Conservation (phyloP, 768 basidiomycete species). For the Hemileccinum rubropunctum region DNA sequence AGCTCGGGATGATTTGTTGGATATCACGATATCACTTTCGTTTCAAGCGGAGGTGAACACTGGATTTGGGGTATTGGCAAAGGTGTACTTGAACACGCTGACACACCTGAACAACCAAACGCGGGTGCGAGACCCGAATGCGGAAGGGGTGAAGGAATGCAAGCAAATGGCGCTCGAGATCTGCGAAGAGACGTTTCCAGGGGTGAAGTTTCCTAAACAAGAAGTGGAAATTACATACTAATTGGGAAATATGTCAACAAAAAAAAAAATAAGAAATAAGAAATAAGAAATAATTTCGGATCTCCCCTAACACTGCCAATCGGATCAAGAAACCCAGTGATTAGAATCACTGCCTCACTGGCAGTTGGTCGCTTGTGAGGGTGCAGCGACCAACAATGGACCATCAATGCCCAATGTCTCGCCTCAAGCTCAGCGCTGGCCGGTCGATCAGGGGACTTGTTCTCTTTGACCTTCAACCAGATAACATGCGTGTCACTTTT, state of each 20-base stretch:
- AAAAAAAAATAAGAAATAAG: too few relatives aligned
- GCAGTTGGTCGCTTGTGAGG: not conserved
- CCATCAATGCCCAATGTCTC: not conserved
- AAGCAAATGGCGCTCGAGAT: conserved; percentile 87
- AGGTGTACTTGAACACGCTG: conserved; percentile 92
- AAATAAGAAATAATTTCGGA: too few relatives aligned
- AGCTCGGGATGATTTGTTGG: conserved; percentile 86
- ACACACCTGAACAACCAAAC: conserved; percentile 82
- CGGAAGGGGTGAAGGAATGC: conserved; percentile 75
- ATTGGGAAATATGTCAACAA: too few relatives aligned
- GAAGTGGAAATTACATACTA: too few relatives aligned
- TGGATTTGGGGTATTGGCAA: conserved; percentile 95
- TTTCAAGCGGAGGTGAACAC: conserved; percentile 98
- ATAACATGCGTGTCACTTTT: not conserved
- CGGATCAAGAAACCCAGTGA: not conserved
- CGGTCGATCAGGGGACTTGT: not conserved
- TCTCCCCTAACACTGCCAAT: not conserved
- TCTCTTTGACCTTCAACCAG: not conserved
- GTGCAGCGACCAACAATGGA: not conserved
- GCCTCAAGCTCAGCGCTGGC: not conserved
- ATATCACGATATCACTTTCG: conserved; percentile 87
- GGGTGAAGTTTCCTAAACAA: conserved; percentile 79
- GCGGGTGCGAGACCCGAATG: conserved; percentile 73
- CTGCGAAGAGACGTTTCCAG: conserved; percentile 92
- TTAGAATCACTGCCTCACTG: not conserved